A percentile compares a stretch with the other conserved stretches of the same genome.
Evolutionary conservation across 2,329 filamentous ascomycete genomes (phyloP).

Genomic region (Cercospora sp.): DNA sequence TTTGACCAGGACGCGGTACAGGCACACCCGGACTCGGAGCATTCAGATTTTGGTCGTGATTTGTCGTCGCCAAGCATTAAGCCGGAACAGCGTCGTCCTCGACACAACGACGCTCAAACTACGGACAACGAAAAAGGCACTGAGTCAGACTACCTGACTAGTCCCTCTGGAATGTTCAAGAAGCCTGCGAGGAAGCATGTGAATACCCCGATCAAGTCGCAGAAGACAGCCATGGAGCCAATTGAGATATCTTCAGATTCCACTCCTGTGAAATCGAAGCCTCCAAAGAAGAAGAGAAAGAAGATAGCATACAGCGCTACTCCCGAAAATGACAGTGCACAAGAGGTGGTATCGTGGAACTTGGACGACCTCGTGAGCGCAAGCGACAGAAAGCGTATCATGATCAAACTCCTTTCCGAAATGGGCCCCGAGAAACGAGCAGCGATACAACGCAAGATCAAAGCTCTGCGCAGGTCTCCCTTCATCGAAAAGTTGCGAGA

Average conservation of each 20-base stretch:
- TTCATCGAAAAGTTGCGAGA: slow-evolving; percentile 9
- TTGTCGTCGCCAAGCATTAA: background rate
- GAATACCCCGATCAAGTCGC: slow-evolving; percentile 8
- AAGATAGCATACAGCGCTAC: slow-evolving; percentile 7
- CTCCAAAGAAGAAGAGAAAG: slow-evolving; percentile 7
- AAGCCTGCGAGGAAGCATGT: slow-evolving; percentile 5
- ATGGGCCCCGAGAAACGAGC: slow-evolving; percentile 22
- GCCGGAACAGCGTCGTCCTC: background rate
- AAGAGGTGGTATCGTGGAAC: slow-evolving; percentile 23
- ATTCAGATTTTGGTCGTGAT: slow-evolving; percentile 1
- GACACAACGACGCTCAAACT: background rate
- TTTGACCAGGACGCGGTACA: background rate
- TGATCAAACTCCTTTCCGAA: slow-evolving; percentile 47
- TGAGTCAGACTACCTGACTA: slow-evolving; percentile 9
- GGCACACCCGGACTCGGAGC: background rate
- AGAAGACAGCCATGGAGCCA: background rate
- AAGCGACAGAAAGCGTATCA: slow-evolving; percentile 45
- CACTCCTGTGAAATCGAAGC: slow-evolving; percentile 8
- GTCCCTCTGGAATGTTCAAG: background rate
- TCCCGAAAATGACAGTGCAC: slow-evolving; percentile 17
- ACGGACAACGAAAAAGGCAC: slow-evolving; percentile 2
- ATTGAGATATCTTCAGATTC: slow-evolving; percentile 29
- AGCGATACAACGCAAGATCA: slow-evolving; percentile 15
- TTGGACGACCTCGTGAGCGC: slow-evolving; percentile 18
- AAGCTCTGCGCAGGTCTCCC: slow-evolving; percentile 1